These are phyloP conservation scores for Termitomyces sp. DNA, from an alignment of 768 basidiomycete species.

Conservation along the genomic window DNA sequence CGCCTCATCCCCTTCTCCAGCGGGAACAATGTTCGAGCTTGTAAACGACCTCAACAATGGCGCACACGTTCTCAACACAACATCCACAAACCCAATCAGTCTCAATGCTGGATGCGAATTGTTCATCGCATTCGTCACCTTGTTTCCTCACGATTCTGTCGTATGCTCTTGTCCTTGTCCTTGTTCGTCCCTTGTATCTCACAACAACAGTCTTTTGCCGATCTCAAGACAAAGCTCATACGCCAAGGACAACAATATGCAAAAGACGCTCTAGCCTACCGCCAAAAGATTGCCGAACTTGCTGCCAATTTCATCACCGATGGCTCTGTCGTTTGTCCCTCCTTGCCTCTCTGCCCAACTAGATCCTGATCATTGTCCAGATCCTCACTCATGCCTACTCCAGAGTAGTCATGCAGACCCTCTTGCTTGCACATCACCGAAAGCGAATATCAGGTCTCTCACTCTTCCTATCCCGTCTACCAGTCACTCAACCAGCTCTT, in stretches of 20 bases:
- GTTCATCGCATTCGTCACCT: slow-evolving; percentile 85
- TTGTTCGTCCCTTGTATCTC: slow-evolving; percentile 9
- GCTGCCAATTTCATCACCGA: slow-evolving; percentile 94
- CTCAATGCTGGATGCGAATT: slow-evolving; percentile 88
- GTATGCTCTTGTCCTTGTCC: slow-evolving; percentile 40
- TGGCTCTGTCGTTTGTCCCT: slow-evolving; percentile 78
- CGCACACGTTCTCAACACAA: slow-evolving; percentile 56
- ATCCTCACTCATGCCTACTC: slow-evolving; percentile 98
- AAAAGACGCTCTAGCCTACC: slow-evolving; percentile 76
- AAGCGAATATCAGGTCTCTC: slow-evolving; percentile 79
- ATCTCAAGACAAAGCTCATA: slow-evolving; percentile 81
- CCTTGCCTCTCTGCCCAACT: background rate
- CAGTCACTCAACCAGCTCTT: slow-evolving; percentile 9
- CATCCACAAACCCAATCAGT: slow-evolving; percentile 76
- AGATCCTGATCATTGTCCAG: slow-evolving; percentile 33
- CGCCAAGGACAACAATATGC: slow-evolving; percentile 78
- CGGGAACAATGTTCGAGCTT: slow-evolving; percentile 92
- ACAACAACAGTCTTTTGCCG: slow-evolving; percentile 64
- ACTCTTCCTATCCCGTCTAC: slow-evolving; percentile 15
- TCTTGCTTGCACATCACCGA: slow-evolving; percentile 83
- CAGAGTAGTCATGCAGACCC: slow-evolving; percentile 89
- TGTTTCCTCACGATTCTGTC: slow-evolving; percentile 77
- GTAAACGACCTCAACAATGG: slow-evolving; percentile 79
- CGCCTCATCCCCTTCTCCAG: slow-evolving; percentile 33
- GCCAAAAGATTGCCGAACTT: slow-evolving; percentile 84